Conservation (phyloP, 73 alveolate species). For the Symbiodinium pilosum region DNA sequence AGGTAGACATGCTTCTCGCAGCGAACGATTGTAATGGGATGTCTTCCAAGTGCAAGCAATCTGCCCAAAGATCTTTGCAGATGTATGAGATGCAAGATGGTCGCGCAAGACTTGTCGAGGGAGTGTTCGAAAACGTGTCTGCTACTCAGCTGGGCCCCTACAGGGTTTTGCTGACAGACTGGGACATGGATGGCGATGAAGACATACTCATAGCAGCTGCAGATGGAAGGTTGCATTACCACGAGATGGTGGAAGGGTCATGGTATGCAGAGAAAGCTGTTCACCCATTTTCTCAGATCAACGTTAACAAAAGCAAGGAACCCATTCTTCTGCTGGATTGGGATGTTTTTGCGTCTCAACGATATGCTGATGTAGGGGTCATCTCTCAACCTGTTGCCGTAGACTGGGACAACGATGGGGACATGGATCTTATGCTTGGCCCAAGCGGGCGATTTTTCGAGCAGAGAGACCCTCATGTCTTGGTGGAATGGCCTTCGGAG, state of each 20-base stretch:
- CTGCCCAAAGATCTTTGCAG: conserved; percentile 5
- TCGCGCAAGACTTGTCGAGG: neutral
- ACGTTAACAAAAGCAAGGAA: neutral
- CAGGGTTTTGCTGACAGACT: conserved; percentile 15
- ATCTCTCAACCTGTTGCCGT: conserved; percentile 38
- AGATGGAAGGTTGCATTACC: conserved; percentile 40
- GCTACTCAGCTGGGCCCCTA: conserved; percentile 9
- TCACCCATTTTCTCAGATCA: neutral
- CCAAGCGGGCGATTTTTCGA: conserved; percentile 42
- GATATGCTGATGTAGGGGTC: neutral
- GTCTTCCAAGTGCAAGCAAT: neutral
- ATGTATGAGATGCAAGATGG: neutral
- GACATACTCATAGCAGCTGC: neutral
- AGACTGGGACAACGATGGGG: conserved; percentile 65
- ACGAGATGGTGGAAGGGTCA: conserved; percentile 35
- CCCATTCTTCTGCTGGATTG: neutral
- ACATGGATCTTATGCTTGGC: conserved; percentile 45
- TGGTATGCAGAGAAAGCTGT: neutral
- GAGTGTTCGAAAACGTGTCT: conserved; percentile 30
- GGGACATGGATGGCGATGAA: conserved; percentile 54
- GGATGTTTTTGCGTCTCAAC: neutral
- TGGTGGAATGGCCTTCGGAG: neutral
- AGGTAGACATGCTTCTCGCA: conserved; percentile 22
- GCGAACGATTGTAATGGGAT: conserved; percentile 8
- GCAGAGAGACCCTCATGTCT: neutral